A percentile compares a stretch with the other conserved stretches of the same genome.
These are phyloP conservation scores for Ceratocystis smalleyi DNA, from an alignment of 2,329 filamentous ascomycete genomes.

Conservation along the genomic window DNA sequence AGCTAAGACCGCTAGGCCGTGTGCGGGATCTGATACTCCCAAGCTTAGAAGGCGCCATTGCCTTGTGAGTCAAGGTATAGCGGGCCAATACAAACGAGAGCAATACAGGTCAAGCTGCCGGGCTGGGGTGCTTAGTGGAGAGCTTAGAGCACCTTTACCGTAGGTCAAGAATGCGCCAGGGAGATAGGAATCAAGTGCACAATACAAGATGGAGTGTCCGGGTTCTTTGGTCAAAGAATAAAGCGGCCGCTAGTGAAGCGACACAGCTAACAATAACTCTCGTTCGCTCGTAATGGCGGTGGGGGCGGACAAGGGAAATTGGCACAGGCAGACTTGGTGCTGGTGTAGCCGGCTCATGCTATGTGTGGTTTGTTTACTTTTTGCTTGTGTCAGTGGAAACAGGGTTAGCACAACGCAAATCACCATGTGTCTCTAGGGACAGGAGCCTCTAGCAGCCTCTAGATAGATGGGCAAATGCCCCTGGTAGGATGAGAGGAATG, in stretches of 20 bases:
- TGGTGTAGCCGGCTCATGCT: neutral
- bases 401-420: neutral
- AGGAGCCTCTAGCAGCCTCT: neutral
- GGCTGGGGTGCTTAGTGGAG: neutral
- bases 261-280: neutral
- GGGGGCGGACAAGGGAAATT: neutral
- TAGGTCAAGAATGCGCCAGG: slow-evolving; percentile 8
- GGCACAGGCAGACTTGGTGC: neutral
- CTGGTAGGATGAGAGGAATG: neutral
- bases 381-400: neutral
- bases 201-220: slow-evolving; percentile 1
- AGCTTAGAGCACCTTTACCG: neutral
- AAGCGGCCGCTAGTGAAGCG: neutral
- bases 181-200: slow-evolving; percentile 17
- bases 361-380: neutral
- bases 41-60: slow-evolving; percentile 22
- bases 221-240: neutral
- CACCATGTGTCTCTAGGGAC: neutral
- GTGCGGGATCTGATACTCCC: slow-evolving; percentile 26
- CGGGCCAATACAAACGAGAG: too few species aligned
- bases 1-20: slow-evolving; percentile 24
- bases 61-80: neutral
- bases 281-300: neutral
- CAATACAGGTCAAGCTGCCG: too few species aligned
- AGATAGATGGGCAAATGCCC: neutral